A percentile compares a stretch with the other conserved stretches of the same genome.
These are phyloP conservation scores for Verticillium alfalfae DNA, from an alignment of 2,329 filamentous ascomycete genomes.

Conservation along the genomic window DNA sequence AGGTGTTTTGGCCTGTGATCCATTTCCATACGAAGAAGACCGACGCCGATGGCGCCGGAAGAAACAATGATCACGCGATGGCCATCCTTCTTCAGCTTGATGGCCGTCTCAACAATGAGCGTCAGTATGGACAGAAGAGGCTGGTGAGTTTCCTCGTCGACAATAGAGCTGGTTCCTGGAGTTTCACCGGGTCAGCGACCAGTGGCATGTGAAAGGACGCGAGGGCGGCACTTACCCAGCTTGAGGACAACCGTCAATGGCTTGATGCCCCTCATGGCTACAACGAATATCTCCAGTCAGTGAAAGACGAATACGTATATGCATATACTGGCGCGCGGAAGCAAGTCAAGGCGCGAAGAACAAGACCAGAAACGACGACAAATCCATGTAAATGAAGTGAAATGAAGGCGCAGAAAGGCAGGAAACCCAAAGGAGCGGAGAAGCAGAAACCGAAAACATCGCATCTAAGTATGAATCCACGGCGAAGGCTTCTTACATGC, in stretches of 20 bases:
- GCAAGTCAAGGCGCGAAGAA: neutral
- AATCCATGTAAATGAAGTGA: neutral
- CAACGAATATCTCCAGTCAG: conserved; percentile 1
- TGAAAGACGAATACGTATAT: neutral
- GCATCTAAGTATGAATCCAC: neutral
- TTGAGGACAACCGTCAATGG: conserved; percentile 79
- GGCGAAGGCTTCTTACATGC: conserved; percentile 8
- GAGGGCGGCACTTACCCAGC: conserved; percentile 57
- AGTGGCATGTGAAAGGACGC: neutral
- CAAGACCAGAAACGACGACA: neutral
- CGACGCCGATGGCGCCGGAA: conserved; percentile 93
- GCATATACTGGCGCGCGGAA: neutral
- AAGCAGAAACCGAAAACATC: neutral
- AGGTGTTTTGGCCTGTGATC: conserved; percentile 85
- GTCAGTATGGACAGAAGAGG: conserved; percentile 86
- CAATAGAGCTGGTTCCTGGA: conserved; percentile 94
- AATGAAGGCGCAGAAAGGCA: neutral
- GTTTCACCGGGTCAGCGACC: neutral
- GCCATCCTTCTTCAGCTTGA: conserved; percentile 81
- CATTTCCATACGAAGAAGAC: conserved; percentile 83
- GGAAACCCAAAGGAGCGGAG: neutral
- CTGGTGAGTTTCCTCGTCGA: conserved; percentile 92
- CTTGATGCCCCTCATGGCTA: conserved; percentile 61
- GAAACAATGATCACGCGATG: conserved; percentile 95
- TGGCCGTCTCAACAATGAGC: conserved; percentile 89